Conservation (phyloP, 306 rosid species). For the Dryas drummondii region DNA sequence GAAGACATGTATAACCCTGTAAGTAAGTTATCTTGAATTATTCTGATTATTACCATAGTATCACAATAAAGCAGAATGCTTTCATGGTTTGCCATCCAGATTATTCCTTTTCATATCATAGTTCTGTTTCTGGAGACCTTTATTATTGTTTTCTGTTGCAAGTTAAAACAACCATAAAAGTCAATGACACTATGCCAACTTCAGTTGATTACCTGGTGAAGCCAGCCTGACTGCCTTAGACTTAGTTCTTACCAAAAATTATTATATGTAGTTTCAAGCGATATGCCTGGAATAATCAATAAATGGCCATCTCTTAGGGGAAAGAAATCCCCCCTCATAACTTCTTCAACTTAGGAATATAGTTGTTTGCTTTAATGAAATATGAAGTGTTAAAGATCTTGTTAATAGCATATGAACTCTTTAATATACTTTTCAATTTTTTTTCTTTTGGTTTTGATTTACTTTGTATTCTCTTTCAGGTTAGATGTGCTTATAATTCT, state of each 20-base stretch:
- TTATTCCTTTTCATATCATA: background rate
- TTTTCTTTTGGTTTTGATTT: background rate
- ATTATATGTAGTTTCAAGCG: background rate
- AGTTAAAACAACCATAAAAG: background rate
- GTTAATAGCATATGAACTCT: background rate
- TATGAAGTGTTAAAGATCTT: background rate
- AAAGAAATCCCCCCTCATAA: background rate
- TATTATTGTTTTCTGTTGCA: conserved; percentile 7
- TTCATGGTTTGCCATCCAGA: background rate
- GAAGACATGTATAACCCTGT: conserved; percentile 97
- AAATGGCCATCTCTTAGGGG: background rate
- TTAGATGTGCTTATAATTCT: conserved; percentile 8
- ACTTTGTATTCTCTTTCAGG: conserved; percentile 7
- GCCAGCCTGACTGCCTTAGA: background rate
- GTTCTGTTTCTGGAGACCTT: background rate
- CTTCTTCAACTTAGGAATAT: background rate
- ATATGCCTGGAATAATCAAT: background rate
- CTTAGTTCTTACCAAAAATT: background rate
- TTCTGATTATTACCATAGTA: conserved; percentile 30
- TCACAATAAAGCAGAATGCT: conserved; percentile 4
- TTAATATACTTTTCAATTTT: background rate
- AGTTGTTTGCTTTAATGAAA: background rate
- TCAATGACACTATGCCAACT: background rate
- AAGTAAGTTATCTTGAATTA: conserved; percentile 64
- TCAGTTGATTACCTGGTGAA: background rate